Evolutionary conservation across 768 basidiomycete species (phyloP).

Genomic region (Dentipellis fragilis): DNA sequence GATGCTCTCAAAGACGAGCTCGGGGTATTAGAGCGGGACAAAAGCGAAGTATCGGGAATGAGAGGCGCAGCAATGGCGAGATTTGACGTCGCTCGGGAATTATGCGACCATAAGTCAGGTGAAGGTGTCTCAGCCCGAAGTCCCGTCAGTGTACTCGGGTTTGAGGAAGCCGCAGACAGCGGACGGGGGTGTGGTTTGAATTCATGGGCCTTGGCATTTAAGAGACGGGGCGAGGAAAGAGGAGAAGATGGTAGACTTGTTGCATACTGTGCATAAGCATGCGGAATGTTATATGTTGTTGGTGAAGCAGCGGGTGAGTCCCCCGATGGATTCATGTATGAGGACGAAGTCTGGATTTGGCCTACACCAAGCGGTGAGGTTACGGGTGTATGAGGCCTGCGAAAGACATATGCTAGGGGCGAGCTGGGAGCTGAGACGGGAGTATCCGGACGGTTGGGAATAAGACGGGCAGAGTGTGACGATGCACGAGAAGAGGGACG

Average conservation of each 20-base stretch:
- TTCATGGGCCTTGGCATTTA: slow-evolving; percentile 85
- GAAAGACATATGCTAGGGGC: slow-evolving; percentile 64
- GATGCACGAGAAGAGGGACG: slow-evolving; percentile 77
- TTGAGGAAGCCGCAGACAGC: slow-evolving; percentile 61
- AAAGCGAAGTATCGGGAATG: slow-evolving; percentile 54
- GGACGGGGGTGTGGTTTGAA: slow-evolving; percentile 81
- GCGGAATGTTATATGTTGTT: slow-evolving; percentile 45
- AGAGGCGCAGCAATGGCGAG: slow-evolving; percentile 89
- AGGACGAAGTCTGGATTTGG: slow-evolving; percentile 29
- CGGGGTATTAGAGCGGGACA: slow-evolving; percentile 51
- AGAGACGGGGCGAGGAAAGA: slow-evolving; percentile 70
- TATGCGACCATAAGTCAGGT: slow-evolving; percentile 82
- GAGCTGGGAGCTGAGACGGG: slow-evolving; percentile 68
- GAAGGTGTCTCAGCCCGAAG: slow-evolving; percentile 73
- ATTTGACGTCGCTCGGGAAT: slow-evolving; percentile 63
- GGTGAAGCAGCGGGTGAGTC: slow-evolving; percentile 62
- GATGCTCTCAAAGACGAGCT: slow-evolving; percentile 62
- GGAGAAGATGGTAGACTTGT: slow-evolving; percentile 80
- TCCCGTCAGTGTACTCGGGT: slow-evolving; percentile 39
- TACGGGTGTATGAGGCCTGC: slow-evolving; percentile 70
- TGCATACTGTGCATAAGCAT: slow-evolving; percentile 53
- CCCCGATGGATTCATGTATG: slow-evolving; percentile 45
- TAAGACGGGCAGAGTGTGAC: slow-evolving; percentile 53
- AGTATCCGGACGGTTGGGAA: slow-evolving; percentile 60
- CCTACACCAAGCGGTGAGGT: slow-evolving; percentile 66